Evolutionary conservation across 805 yeast species (phyloP), one percentile per base, ranked within the genome.

Genomic region (Nakazawaea molendinolei): DNA sequence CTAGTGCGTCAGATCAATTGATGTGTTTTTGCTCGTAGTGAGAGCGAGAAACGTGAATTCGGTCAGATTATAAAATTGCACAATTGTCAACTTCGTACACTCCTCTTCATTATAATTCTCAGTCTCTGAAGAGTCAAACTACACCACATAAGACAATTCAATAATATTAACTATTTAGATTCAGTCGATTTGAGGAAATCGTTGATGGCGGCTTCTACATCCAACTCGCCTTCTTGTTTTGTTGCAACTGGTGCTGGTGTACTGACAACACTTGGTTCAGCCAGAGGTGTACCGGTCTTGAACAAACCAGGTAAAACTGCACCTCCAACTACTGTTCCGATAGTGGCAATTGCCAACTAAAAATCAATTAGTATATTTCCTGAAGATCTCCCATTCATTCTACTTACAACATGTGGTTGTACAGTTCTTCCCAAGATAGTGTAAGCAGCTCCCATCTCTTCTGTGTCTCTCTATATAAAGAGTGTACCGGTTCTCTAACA

Each of bases 361-460:
- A n/a, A 7, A 24, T n/a, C n/a, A n/a, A n/a, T n/a, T 14, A 20
- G 19, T 34, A 13, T 10, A 20, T 34, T 15, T 7, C 7, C 2
- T 14, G 12, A 5, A 8, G 14, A 13, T 7, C n/a, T n/a, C n/a
- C n/a, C 4, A 15, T 20, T 16, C 20, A n/a, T 8, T 4, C 20
- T 16, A 65, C 74, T 24, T 62, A 71, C 76, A 54, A 75, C 82
- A 67, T 86, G 89, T 44, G 97, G 74, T 52, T 75, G 86, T 50
- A 87, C 78, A 46, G 81, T 65, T 64, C 74, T 84, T 45, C 97
- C 97, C 51, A 86, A 68, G 53, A 89, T 82, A 47, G 66, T 68
- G 74, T 89, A 89, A 58, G 85, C 79, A 52, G 83, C 75, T 65
- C 84, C 90, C 95, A 86, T 86, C 57, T 18, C 6, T 14, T 15